A percentile compares a stretch with the other conserved stretches of the same genome.
phyloP scores from a whole-genome alignment of 148 eudicot species.

The Spergularia marina region DNA sequence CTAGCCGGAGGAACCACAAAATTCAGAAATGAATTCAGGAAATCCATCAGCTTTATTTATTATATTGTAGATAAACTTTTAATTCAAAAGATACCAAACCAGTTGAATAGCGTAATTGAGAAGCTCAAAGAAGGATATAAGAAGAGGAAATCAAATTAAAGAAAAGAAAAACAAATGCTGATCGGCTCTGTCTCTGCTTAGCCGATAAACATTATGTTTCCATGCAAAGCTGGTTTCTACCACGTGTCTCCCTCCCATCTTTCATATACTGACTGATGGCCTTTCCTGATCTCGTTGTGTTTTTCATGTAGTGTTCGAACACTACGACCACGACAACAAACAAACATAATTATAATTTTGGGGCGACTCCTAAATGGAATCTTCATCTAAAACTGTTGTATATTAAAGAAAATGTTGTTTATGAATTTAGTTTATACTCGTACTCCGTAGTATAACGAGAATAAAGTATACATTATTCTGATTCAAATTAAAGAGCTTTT shows the following conservation, averaged over 20 bases:
- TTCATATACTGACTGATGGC: conserved; percentile 7
- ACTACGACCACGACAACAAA: too few species aligned
- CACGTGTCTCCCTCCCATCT: conserved; percentile 14
- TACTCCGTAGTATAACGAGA: too few species aligned
- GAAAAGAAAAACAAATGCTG: not conserved
- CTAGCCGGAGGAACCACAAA: conserved; percentile 87
- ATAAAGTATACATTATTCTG: too few species aligned
- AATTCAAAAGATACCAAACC: not conserved
- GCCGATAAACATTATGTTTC: conserved; percentile 18
- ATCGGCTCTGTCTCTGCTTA: not conserved
- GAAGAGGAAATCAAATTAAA: not conserved
- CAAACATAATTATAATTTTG: too few species aligned
- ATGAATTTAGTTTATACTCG: too few species aligned
- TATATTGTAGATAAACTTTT: not conserved
- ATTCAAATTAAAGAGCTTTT: too few species aligned
- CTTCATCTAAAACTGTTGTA: too few species aligned
- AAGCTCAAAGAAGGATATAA: not conserved
- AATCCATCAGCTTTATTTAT: conserved; percentile 41
- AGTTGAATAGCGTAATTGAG: too few species aligned
- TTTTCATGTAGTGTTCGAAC: too few species aligned
- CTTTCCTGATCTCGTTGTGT: too few species aligned
- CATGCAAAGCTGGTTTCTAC: conserved; percentile 18
- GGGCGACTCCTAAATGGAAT: too few species aligned
- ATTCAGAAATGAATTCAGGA: conserved; percentile 52
- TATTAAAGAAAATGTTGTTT: too few species aligned